phyloP scores from a whole-genome alignment of 495 filamentous ascomycete species.

The Astrothelium macrocarpum region DNA sequence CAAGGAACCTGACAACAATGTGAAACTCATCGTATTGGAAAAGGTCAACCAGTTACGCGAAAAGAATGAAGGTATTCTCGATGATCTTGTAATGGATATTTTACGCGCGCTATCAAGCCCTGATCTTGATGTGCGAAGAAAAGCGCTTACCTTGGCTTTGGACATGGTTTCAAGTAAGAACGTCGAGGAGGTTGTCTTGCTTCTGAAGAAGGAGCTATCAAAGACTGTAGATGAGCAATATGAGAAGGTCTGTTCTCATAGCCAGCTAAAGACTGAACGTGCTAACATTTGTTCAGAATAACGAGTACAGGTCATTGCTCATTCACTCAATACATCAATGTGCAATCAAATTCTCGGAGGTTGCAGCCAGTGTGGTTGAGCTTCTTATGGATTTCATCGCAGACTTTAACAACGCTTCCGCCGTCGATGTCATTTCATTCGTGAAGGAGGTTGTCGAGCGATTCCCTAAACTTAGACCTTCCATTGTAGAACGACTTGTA shows the following conservation, averaged over 20 bases:
- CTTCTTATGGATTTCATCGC: slow-evolving; percentile 99
- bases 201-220: slow-evolving; percentile 93
- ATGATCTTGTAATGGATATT: slow-evolving; percentile 97
- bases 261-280: neutral
- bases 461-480: slow-evolving; percentile 78
- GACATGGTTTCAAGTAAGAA: slow-evolving; percentile 99
- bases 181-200: slow-evolving; percentile 90
- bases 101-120: slow-evolving; percentile 91
- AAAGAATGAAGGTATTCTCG: slow-evolving; percentile 86
- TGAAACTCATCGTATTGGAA: slow-evolving; percentile 95
- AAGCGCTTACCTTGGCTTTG: slow-evolving; percentile 81
- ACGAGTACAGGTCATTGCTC: slow-evolving; percentile 88
- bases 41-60: slow-evolving; percentile 84
- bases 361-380: slow-evolving; percentile 92
- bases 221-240: slow-evolving; percentile 98
- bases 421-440: slow-evolving; percentile 95
- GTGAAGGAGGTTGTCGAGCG: slow-evolving; percentile 99
- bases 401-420: slow-evolving; percentile 94
- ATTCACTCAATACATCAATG: slow-evolving; percentile 97
- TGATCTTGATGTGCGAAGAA: slow-evolving; percentile 91
- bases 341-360: slow-evolving; percentile 97
- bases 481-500: slow-evolving; percentile 82
- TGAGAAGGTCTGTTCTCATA: slow-evolving; percentile 55
- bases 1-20: slow-evolving; percentile 96
- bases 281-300: slow-evolving; percentile 47